A percentile compares a stretch with the other conserved stretches of the same genome.
phyloP scores from a whole-genome alignment of 495 filamentous ascomycete genomes.

The Annulohypoxylon moriforme region DNA sequence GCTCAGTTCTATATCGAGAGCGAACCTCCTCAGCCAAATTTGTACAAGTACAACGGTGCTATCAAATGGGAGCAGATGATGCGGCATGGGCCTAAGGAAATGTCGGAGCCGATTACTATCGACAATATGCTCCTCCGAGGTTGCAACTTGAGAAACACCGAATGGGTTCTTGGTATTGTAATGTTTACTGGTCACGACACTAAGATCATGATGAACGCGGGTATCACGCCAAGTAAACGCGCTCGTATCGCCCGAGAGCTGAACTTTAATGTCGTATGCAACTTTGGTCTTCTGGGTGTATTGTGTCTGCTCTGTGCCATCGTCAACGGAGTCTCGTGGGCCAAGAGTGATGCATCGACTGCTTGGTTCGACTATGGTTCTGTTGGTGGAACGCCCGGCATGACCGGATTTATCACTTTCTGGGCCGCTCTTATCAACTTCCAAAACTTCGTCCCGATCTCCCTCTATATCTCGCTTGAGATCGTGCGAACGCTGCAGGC shows the following conservation, averaged over 20 bases:
- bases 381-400: constrained; percentile 77
- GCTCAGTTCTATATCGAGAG: constrained; percentile 90
- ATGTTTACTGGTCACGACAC: constrained; percentile 97
- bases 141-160: constrained; percentile 92
- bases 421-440: constrained; percentile 95
- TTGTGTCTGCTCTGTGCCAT: constrained; percentile 92
- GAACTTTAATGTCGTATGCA: constrained; percentile 98
- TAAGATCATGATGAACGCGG: constrained; percentile 99
- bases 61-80: constrained; percentile 86
- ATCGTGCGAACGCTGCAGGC: constrained; percentile 94
- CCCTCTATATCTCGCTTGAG: constrained; percentile 96
- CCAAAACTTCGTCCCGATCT: constrained; percentile 98
- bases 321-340: constrained; percentile 86
- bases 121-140: constrained; percentile 95
- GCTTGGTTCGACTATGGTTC: constrained; percentile 89
- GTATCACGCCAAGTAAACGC: constrained; percentile 95
- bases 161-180: constrained; percentile 96
- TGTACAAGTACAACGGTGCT: constrained; percentile 92
- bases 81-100: constrained; percentile 70
- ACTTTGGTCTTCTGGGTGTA: constrained; percentile 88
- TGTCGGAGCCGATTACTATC: constrained; percentile 93
- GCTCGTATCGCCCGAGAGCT: constrained; percentile 89
- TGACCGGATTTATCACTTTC: constrained; percentile 95
- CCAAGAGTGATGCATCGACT: constrained; percentile 75
- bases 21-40: constrained; percentile 89